phyloP scores from a whole-genome alignment of 352 stramenopile genomes.

The Lagenidium sp. region DNA sequence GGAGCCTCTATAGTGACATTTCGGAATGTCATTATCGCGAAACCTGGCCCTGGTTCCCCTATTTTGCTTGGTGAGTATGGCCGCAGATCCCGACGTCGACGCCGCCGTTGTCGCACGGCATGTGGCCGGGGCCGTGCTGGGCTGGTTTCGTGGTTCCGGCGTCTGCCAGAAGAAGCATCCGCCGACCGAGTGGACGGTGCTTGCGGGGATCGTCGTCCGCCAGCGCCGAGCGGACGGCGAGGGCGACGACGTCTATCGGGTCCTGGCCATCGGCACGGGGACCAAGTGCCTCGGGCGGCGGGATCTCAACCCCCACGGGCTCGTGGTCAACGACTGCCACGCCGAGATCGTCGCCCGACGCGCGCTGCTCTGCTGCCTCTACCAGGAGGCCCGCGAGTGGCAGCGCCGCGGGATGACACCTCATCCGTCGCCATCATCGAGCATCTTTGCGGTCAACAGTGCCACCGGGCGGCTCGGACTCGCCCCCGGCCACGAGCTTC shows the following conservation, averaged over 20 bases:
- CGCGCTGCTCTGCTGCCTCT: slow-evolving; percentile 81
- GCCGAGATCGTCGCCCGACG: slow-evolving; percentile 87
- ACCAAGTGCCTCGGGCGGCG: slow-evolving; percentile 75
- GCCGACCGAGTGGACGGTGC: slow-evolving; percentile 44
- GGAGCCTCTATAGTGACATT: slow-evolving; percentile 12
- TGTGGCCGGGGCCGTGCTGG: slow-evolving; percentile 38
- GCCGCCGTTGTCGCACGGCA: too few relatives aligned
- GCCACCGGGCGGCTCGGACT: slow-evolving; percentile 31
- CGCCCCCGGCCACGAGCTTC: slow-evolving; percentile 54
- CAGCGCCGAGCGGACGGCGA: background rate
- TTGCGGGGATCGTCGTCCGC: slow-evolving; percentile 43
- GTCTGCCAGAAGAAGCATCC: slow-evolving; percentile 57
- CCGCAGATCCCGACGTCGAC: too few relatives aligned
- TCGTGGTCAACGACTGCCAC: slow-evolving; percentile 90
- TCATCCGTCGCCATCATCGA: too few relatives aligned
- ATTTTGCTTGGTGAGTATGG: too few relatives aligned
- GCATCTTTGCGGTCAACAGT: slow-evolving; percentile 34
- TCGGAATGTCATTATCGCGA: background rate
- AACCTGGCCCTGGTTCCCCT: too few relatives aligned
- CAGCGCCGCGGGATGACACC: slow-evolving; percentile 4
- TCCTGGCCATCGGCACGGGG: slow-evolving; percentile 49
- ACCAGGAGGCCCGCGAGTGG: slow-evolving; percentile 56
- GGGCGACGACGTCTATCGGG: slow-evolving; percentile 20
- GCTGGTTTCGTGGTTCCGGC: slow-evolving; percentile 43
- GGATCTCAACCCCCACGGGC: slow-evolving; percentile 54